Percentiles rank a stretch among this genome's conserved stretches.
Conservation (phyloP, 768 basidiomycete species). For the Termitomyces heimii region DNA sequence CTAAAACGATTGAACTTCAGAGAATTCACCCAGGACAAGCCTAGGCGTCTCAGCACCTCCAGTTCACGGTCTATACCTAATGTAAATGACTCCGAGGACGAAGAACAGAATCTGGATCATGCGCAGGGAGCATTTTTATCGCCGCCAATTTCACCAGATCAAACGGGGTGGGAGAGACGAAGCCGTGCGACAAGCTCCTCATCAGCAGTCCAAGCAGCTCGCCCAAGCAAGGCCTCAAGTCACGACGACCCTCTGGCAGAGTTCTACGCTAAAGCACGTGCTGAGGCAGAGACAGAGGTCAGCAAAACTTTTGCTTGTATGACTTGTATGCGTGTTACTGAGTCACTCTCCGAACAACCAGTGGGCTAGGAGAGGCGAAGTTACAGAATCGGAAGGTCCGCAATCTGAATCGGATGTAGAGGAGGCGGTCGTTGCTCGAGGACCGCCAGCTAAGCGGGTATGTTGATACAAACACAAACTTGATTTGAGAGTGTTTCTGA, state of each 20-base stretch:
- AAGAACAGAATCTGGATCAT: slow-evolving; percentile 11
- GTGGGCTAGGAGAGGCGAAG: slow-evolving; percentile 31
- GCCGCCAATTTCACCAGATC: slow-evolving; percentile 12
- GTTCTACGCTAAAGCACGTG: slow-evolving; percentile 56
- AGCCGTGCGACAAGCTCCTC: slow-evolving; percentile 5
- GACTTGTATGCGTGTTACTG: background rate
- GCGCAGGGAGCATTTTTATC: slow-evolving; percentile 4
- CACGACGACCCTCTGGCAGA: slow-evolving; percentile 53
- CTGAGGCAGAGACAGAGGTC: slow-evolving; percentile 39
- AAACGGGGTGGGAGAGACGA: background rate
- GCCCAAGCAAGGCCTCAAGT: background rate
- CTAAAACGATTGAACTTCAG: slow-evolving; percentile 14
- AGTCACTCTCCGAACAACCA: slow-evolving; percentile 7
- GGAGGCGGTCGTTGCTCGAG: slow-evolving; percentile 9
- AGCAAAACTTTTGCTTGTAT: slow-evolving; percentile 8
- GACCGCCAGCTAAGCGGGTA: slow-evolving; percentile 22
- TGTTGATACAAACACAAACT: background rate
- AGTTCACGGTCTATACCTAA: background rate
- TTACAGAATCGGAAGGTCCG: slow-evolving; percentile 25
- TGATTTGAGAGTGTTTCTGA: background rate
- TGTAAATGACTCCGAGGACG: slow-evolving; percentile 16
- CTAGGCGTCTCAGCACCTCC: slow-evolving; percentile 2
- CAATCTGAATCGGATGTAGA: slow-evolving; percentile 15
- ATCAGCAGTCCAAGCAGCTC: background rate
- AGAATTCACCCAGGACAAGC: slow-evolving; percentile 29